Evolutionary conservation across 768 basidiomycete genomes (phyloP), one percentile per base, ranked within the genome.

Genomic region (Gautieria morchelliformis): DNA sequence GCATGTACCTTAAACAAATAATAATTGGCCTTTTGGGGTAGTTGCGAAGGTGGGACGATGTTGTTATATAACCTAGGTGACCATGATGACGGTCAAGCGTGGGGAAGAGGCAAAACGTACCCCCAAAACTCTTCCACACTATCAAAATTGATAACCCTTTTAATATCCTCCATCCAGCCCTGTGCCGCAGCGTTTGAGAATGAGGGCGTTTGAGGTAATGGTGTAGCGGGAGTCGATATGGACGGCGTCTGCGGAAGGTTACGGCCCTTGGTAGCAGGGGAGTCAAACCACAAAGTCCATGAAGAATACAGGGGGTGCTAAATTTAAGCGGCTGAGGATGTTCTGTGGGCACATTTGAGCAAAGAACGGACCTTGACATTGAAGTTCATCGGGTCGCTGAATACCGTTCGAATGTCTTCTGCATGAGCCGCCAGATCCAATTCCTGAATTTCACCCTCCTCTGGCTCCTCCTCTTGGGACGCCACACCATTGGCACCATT

Each of bases 121-220:
- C 95, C 95, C 96, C 96, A 99, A 74, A 99, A 99, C 71, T 97
- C 95, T 73, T 99, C 96, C 19, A 99, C 96, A 59, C 87, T 90
- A 66, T 95, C 89, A 67, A 99, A 96, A 60, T 81, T 85, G 69
- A 97, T 92, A 54, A 99, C 95, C 57, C 89, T 87, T 66, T 94
- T 92, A 67, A 99, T 94, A 66, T 97, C 93, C 66, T 99, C 95
- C 91, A 97, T 96, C 96, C 96, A 99, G 20, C 89, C 89, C 68
- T 83, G 82, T 30, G 88, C 89, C 45, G 87, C 85, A 20, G 66
- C 65, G 12, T 66, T 66, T 50, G 79, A 74, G 12, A 75, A 81
- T 58, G 85, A 75, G 42, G 90, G 87, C 0, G 90, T 90, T 63
- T 83, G 81, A 41, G 82, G 80, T 59, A 81, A 17, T 58, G 90